Conservation (phyloP, 2,329 filamentous ascomycete species). For the Fusarium albosuccineum region DNA sequence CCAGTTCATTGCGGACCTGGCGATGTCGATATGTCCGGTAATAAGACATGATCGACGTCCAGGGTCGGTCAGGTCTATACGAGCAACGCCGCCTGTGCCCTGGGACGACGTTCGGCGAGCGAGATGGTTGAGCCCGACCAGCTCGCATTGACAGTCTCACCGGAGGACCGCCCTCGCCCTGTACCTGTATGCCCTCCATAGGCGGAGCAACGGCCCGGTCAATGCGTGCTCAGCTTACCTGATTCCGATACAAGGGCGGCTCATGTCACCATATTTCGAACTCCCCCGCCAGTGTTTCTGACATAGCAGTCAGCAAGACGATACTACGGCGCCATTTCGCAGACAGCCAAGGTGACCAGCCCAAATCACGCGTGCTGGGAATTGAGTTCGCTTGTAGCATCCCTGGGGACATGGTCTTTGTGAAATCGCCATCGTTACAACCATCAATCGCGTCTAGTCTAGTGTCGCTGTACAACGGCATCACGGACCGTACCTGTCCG, state of each 20-base stretch:
- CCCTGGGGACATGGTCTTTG: neutral
- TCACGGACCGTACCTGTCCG: neutral
- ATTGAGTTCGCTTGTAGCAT: neutral
- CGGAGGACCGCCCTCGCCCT: neutral
- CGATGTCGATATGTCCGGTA: constrained; percentile 2
- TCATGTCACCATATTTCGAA: neutral
- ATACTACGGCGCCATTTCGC: no score
- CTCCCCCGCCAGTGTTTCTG: neutral
- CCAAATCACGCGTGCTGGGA: neutral
- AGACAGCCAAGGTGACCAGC: neutral
- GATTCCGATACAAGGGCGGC: neutral
- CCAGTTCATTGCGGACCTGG: neutral
- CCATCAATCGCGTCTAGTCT: constrained; percentile 13
- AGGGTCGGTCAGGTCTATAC: constrained; percentile 13
- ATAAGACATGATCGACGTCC: constrained; percentile 27
- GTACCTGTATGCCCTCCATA: neutral
- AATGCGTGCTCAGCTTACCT: neutral
- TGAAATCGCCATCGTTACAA: constrained; percentile 5
- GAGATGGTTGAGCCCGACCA: constrained; percentile 6
- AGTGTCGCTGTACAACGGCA: constrained; percentile 13
- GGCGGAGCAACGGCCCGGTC: constrained; percentile 21
- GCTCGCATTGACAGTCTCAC: constrained; percentile 4
- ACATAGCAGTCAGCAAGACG: neutral
- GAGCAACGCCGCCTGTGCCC: constrained; percentile 15
- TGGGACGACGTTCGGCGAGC: constrained; percentile 3